These are phyloP conservation scores for Malus asiatica DNA, from an alignment of 306 rosid genomes.

Conservation along the genomic window DNA sequence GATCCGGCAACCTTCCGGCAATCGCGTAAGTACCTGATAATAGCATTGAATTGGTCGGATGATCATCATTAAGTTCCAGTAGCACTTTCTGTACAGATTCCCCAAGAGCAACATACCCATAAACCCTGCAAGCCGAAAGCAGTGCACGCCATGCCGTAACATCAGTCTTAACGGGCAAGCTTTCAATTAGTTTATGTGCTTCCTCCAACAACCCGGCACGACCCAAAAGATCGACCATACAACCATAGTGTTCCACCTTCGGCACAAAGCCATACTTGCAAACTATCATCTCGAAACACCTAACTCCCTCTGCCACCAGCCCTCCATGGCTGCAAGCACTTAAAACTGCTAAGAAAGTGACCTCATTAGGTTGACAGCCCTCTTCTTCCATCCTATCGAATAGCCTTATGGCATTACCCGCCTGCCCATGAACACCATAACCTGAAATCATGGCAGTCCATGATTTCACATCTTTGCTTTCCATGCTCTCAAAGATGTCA, in stretches of 20 bases:
- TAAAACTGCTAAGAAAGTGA: slow-evolving; percentile 53
- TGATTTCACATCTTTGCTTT: slow-evolving; percentile 55
- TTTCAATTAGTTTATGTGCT: slow-evolving; percentile 48
- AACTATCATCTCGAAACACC: slow-evolving; percentile 52
- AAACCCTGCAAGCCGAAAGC: slow-evolving; percentile 62
- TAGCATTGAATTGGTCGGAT: slow-evolving; percentile 65
- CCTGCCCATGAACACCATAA: slow-evolving; percentile 55
- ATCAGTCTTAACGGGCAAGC: slow-evolving; percentile 51
- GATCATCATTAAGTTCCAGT: slow-evolving; percentile 31
- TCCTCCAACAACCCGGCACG: slow-evolving; percentile 68
- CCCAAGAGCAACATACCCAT: slow-evolving; percentile 50
- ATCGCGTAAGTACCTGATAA: slow-evolving; percentile 50
- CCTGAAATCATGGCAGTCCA: slow-evolving; percentile 75
- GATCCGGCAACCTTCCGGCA: slow-evolving; percentile 61
- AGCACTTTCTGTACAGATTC: slow-evolving; percentile 42
- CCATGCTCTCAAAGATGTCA: slow-evolving; percentile 43
- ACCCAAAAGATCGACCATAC: slow-evolving; percentile 65
- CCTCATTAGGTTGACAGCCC: slow-evolving; percentile 52
- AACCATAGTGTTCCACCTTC: slow-evolving; percentile 60
- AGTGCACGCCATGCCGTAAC: slow-evolving; percentile 64
- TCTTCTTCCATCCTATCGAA: slow-evolving; percentile 48
- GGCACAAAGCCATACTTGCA: slow-evolving; percentile 40
- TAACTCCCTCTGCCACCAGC: slow-evolving; percentile 44
- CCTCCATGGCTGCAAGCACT: slow-evolving; percentile 78
- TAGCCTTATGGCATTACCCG: slow-evolving; percentile 36